Percentiles rank a stretch among this genome's conserved stretches.
These are phyloP conservation scores for Tuber microsphaerosporum DNA, from an alignment of 495 filamentous ascomycete genomes.

Conservation along the genomic window DNA sequence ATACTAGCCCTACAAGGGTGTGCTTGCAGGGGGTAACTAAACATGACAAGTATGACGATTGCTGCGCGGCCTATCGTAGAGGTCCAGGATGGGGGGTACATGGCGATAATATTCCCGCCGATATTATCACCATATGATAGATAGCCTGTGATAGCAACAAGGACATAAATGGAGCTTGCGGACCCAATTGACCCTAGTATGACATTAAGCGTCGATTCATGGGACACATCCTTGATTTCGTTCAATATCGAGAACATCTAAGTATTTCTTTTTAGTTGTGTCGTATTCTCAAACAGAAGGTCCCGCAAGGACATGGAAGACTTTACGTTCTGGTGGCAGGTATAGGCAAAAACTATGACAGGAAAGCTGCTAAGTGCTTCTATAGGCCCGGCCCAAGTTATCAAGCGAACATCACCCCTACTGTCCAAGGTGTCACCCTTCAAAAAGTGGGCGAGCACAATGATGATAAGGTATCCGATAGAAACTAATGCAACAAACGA, in stretches of 20 bases:
- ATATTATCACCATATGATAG: conserved; percentile 85
- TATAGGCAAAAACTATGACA: conserved; percentile 95
- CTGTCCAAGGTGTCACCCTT: conserved; percentile 67
- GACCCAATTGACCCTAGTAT: conserved; percentile 75
- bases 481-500: conserved; percentile 84
- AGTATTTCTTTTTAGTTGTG: conserved; percentile 13
- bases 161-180: conserved; percentile 70
- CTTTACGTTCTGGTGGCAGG: conserved; percentile 91
- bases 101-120: conserved; percentile 81
- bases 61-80: conserved; percentile 90
- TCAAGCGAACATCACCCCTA: conserved; percentile 62
- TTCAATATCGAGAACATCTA: conserved; percentile 99
- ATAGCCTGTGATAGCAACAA: conserved; percentile 92
- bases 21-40: conserved; percentile 89
- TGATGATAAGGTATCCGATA: conserved; percentile 84
- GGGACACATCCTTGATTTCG: conserved; percentile 80
- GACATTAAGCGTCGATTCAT: conserved; percentile 64
- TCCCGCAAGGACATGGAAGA: neutral
- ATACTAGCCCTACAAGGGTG: conserved; percentile 91
- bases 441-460: conserved; percentile 84
- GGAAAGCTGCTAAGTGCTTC: conserved; percentile 78
- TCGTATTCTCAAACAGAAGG: neutral
- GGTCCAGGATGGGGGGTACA: conserved; percentile 74
- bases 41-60: conserved; percentile 94
- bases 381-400: conserved; percentile 71